Base-by-base conservation (phyloP, 176 grass and related monocot genomes). In the Tuctoria greenei region DNA sequence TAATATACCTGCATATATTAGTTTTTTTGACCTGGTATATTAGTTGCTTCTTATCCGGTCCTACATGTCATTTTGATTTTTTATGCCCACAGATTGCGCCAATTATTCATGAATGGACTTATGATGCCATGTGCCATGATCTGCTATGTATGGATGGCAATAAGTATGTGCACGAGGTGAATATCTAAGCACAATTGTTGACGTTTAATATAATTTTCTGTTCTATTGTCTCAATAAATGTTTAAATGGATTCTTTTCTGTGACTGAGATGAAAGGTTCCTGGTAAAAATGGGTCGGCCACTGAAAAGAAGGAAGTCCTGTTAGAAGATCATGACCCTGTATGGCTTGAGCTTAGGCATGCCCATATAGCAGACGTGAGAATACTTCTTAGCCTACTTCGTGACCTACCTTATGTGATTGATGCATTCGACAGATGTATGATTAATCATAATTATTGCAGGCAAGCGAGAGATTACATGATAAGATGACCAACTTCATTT, bases 81-180 rank as follows among this genome's bases (percentile, higher is more conserved):
- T 80, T 78, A 20, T 46, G 28, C 44, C 40, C 54, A 6, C 62
- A 98, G 95, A 98, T 98, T 79, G 91, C 95, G 4, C 95, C 95
- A 63, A 84, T 98, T 49, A 98, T 98, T 78, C 95, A 98, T 79
- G 95, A 98, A 83, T 98, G 95, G 95, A 98, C 95, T 13, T 98
- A 98, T 58, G 95, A 94, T 65, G 95, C 95, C 56, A 98, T 98
- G 95, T 98, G 95, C 65, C 95, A 92, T 82, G 95, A 98, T 82
- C 79, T 98, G 28, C 68, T 98, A 36, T 82, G 65, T 47, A 92
- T 98, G 95, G 95, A 98, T 72, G 95, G 95, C 60, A 98, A 88
- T 49, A 98, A 98, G 72, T 98, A 94, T 84, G 85, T 91, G 34
- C 86, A 98, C 37, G 91, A 94, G 94, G 94, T 93, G 79, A 75